phyloP scores from a whole-genome alignment of 345 rosid species.

The Salix exigua region DNA sequence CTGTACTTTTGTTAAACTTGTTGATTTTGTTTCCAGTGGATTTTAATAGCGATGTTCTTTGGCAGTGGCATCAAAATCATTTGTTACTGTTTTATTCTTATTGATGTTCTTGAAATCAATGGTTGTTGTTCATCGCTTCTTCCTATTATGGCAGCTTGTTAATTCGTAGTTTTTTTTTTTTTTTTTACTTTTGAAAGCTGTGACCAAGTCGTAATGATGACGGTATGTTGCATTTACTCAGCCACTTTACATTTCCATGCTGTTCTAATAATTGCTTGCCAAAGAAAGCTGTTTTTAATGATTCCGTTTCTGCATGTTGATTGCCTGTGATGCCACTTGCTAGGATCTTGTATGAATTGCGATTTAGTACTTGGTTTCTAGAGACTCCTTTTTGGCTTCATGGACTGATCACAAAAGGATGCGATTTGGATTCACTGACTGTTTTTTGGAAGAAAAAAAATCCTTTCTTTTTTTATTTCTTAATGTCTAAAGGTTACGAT shows the following conservation, averaged over 20 bases:
- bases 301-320: constrained; percentile 28
- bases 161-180: background rate
- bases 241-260: constrained; percentile 14
- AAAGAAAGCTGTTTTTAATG: constrained; percentile 17
- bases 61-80: constrained; percentile 7
- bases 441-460: background rate
- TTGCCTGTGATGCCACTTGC: constrained; percentile 8
- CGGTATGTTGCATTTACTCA: background rate
- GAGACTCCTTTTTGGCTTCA: constrained; percentile 11
- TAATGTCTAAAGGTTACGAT: background rate
- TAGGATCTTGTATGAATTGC: background rate
- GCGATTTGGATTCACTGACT: constrained; percentile 5
- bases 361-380: constrained; percentile 1
- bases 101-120: background rate
- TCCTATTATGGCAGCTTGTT: background rate
- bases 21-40: constrained; percentile 8
- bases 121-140: background rate
- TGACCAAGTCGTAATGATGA: background rate
- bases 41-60: constrained; percentile 10
- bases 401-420: background rate
- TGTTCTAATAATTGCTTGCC: constrained; percentile 23
- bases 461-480: background rate
- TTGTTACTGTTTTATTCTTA: background rate
- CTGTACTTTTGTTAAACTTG: constrained; percentile 11
- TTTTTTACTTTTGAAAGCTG: background rate